These are phyloP conservation scores for Ophiostoma sp. DNA, from an alignment of 2,329 filamentous ascomycete genomes.

Conservation along the genomic window DNA sequence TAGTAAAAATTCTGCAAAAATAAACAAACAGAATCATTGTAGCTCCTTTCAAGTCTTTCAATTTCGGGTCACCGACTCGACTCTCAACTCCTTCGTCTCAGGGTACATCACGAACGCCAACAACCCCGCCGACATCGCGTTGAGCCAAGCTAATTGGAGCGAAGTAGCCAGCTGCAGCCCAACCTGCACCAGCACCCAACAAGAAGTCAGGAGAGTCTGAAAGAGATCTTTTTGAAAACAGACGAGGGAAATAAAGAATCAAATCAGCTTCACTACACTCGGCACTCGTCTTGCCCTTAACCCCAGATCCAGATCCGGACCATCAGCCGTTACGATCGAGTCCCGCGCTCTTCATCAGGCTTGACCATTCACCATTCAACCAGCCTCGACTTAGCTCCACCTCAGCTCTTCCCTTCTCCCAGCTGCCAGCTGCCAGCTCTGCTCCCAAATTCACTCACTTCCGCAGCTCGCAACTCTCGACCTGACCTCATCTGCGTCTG, in stretches of 20 bases:
- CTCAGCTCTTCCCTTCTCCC: not conserved
- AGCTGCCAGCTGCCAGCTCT: not conserved
- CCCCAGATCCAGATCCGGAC: not conserved
- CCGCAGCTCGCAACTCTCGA: not conserved
- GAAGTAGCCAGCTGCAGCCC: not conserved
- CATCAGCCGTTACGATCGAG: not conserved
- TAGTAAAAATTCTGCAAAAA: not conserved
- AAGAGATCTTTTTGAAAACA: not conserved
- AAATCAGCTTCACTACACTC: not conserved
- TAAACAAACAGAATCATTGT: not conserved
- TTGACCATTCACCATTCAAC: not conserved
- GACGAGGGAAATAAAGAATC: not conserved
- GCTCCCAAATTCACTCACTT: not conserved
- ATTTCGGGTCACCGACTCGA: no score
- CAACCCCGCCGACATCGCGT: conserved; percentile 1
- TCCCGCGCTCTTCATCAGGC: not conserved
- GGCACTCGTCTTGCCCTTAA: not conserved
- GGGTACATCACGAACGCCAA: not conserved
- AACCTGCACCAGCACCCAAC: not conserved
- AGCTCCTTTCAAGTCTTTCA: not conserved
- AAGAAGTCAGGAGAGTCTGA: not conserved
- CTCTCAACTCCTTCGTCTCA: not conserved
- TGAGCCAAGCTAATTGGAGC: conserved; percentile 3
- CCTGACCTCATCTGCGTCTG: not conserved
- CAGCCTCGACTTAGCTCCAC: not conserved